Evolutionary conservation across 192 early-diverging fungal species (phyloP).

Genomic region (Entomortierella parvispora): DNA sequence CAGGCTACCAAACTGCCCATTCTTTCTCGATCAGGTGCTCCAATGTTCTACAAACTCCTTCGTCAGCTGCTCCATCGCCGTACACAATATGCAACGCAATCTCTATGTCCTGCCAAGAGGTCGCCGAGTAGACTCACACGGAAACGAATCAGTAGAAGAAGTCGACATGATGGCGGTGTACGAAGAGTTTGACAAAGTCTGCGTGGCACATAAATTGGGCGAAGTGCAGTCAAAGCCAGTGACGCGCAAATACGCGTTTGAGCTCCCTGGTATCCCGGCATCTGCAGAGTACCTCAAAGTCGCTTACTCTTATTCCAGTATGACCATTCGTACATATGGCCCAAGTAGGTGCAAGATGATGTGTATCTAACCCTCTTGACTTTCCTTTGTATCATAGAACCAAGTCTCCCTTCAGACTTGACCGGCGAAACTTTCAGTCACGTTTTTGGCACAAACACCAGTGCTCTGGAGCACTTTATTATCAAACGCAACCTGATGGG

Average conservation of each 20-base stretch:
- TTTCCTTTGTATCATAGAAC: slow-evolving; percentile 55
- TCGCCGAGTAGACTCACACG: slow-evolving; percentile 59
- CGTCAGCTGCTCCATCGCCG: slow-evolving; percentile 85
- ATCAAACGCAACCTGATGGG: slow-evolving; percentile 96
- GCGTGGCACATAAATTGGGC: slow-evolving; percentile 64
- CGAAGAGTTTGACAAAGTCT: slow-evolving; percentile 76
- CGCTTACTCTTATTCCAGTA: slow-evolving; percentile 76
- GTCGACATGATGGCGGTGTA: slow-evolving; percentile 78
- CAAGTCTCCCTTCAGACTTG: slow-evolving; percentile 63
- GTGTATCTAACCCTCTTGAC: not conserved
- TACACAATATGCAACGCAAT: slow-evolving; percentile 86
- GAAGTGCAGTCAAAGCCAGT: slow-evolving; percentile 71
- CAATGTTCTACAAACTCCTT: slow-evolving; percentile 63
- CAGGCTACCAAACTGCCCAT: too few species aligned
- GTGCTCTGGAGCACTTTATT: slow-evolving; percentile 92
- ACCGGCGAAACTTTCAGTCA: slow-evolving; percentile 82
- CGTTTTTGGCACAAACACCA: slow-evolving; percentile 89
- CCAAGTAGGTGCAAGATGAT: too few species aligned
- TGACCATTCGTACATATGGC: too few species aligned
- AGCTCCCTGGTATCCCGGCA: slow-evolving; percentile 80
- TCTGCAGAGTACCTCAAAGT: slow-evolving; percentile 90
- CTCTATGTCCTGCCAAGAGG: slow-evolving; percentile 90
- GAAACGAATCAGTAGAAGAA: slow-evolving; percentile 62
- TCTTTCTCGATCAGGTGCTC: slow-evolving; percentile 52
- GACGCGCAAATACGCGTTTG: slow-evolving; percentile 92